These are phyloP conservation scores for Suillus alpinus DNA, from an alignment of 768 basidiomycete genomes.

Conservation along the genomic window DNA sequence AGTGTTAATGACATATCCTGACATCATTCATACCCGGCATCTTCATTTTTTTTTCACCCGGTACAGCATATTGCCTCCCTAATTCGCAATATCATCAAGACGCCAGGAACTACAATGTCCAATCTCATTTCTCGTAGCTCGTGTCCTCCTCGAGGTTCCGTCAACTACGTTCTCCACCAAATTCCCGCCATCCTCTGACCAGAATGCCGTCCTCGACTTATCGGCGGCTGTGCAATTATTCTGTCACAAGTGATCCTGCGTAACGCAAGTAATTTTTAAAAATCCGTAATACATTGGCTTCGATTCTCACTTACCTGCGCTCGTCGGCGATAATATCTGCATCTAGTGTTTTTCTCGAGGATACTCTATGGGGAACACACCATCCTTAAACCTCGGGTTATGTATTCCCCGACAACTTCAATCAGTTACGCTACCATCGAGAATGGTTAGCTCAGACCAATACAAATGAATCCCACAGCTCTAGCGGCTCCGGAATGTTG, in stretches of 20 bases:
- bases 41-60: not conserved
- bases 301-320: constrained; percentile 1
- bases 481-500: not conserved
- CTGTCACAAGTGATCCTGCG: not conserved
- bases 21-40: not conserved
- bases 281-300: not conserved
- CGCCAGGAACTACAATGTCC: not conserved
- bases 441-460: not conserved
- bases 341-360: not conserved
- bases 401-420: not conserved
- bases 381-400: not conserved
- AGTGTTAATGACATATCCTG: not conserved
- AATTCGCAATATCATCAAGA: not conserved
- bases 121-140: not conserved
- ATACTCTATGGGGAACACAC: not conserved
- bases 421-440: not conserved
- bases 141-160: constrained; percentile 3
- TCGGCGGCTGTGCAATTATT: not conserved
- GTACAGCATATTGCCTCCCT: not conserved
- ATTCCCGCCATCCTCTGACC: not conserved
- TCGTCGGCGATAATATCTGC: not conserved
- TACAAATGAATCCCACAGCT: not conserved
- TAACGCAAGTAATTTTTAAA: not conserved
- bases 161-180: not conserved
- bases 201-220: not conserved